Conservation (phyloP, 2,329 filamentous ascomycete species). For the Talaromyces sp. region DNA sequence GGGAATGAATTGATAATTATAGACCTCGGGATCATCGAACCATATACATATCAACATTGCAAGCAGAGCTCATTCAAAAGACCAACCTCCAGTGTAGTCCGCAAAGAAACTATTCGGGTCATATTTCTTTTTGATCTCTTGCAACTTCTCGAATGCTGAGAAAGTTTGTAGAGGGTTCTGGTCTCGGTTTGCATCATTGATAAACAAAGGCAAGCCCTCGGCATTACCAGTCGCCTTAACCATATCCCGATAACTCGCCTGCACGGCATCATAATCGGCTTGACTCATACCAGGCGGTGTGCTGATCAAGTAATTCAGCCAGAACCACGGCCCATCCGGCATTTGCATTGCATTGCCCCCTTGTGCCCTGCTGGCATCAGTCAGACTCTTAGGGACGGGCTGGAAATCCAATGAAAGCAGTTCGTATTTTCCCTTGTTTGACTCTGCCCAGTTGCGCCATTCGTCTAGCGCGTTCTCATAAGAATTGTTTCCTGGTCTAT, state of each 20-base stretch:
- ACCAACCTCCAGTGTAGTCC: constrained; percentile 33
- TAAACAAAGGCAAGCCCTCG: constrained; percentile 30
- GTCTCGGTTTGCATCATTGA: constrained; percentile 38
- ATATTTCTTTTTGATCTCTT: constrained; percentile 43
- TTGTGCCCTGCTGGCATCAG: constrained; percentile 34
- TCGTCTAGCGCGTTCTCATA: constrained; percentile 25
- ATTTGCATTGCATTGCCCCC: constrained; percentile 40
- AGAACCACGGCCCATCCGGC: constrained; percentile 38
- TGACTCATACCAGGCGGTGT: constrained; percentile 28
- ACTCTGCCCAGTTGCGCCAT: constrained; percentile 34
- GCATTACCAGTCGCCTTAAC: constrained; percentile 31
- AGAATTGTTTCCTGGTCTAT: constrained; percentile 28
- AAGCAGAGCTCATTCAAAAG: constrained; percentile 22
- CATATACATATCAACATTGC: no score
- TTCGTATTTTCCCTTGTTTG: constrained; percentile 34
- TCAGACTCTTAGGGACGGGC: constrained; percentile 33
- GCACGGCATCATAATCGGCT: constrained; percentile 28
- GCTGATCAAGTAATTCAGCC: constrained; percentile 33
- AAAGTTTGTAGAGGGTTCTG: constrained; percentile 32
- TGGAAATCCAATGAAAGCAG: constrained; percentile 33
- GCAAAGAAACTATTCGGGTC: constrained; percentile 40
- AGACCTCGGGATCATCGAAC: no score
- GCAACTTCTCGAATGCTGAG: constrained; percentile 36
- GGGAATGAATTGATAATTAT: no score
- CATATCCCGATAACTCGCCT: constrained; percentile 35